A percentile compares a stretch with the other conserved stretches of the same genome.
Evolutionary conservation across 805 yeast genomes (phyloP).

Genomic region (Teunomyces aglyptinius): DNA sequence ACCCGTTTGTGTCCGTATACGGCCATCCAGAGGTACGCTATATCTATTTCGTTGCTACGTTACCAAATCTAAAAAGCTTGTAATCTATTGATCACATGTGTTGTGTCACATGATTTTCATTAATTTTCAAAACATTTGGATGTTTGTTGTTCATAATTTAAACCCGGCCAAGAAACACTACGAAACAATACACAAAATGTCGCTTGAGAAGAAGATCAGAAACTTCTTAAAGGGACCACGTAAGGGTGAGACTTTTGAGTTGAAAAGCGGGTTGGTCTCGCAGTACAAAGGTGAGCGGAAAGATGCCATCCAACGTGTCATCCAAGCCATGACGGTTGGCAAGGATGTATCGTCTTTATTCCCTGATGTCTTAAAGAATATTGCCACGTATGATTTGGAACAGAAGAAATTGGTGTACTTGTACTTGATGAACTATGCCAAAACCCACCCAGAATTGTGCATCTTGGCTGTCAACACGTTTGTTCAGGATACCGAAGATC

Average conservation of each 20-base stretch:
- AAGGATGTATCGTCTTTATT: constrained; percentile 93
- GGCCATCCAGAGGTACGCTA: not conserved
- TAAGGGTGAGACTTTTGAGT: constrained; percentile 83
- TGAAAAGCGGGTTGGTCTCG: constrained; percentile 85
- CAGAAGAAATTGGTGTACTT: constrained; percentile 94
- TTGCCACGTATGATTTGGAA: constrained; percentile 94
- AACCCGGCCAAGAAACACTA: not conserved
- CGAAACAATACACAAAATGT: constrained; percentile 21
- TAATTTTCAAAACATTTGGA: constrained; percentile 1
- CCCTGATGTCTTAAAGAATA: constrained; percentile 94
- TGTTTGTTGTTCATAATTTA: not conserved
- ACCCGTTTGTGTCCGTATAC: constrained; percentile 1
- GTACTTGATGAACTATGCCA: constrained; percentile 96
- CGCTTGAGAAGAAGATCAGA: constrained; percentile 43
- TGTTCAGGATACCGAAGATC: constrained; percentile 92
- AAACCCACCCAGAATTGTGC: constrained; percentile 91
- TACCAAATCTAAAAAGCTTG: too few relatives aligned
- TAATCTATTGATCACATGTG: not conserved
- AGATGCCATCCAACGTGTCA: constrained; percentile 94
- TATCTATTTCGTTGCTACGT: not conserved
- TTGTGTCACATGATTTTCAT: not conserved
- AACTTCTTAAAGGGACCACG: constrained; percentile 43
- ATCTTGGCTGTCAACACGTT: constrained; percentile 96
- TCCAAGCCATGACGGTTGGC: constrained; percentile 97
- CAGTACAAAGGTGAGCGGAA: constrained; percentile 93